Base-by-base conservation (phyloP, 306 rosid genomes). In the Prosopis cineraria region DNA sequence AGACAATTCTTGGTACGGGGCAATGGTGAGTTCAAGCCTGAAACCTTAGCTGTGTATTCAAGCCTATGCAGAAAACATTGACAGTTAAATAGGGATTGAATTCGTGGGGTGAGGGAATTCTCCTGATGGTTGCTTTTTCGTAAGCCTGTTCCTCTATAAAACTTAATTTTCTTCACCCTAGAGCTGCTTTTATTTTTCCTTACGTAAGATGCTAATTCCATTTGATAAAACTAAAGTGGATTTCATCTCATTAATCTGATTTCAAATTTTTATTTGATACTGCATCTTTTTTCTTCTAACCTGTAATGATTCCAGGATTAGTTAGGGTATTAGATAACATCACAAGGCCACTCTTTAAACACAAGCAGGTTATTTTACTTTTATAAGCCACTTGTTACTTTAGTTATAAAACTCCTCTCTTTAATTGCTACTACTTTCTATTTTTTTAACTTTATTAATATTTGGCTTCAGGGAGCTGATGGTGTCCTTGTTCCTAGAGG, bases 1-100 rank as follows among this genome's bases (percentile, higher is more conserved):
- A 13, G 97, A 94, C 81, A 82, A 87, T 63, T 92, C 97, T 45
- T 94, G 98, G 98, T 90, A 92, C 75, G 84, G 98, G 30, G 97
- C 96, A 81, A 89, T 95, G 99, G 99, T 93, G 77, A 90, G 97
- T 83, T 53, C 52, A 14, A 30, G 27, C 31, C 44, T 64, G 31
- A 69, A 41, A 48, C 58, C 30, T 36, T 10, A 11, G 60, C 63
- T 80, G 56, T 25, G 2, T 34, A 24, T 66, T 13, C 48, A 13
- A 25, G 58, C 14, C 27, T 16, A 34, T 76, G 80, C 45, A 43
- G 39, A 56, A 70, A 20, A 34, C 12, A 37, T 36, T 67, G 68
- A 27, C 39, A 19, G 22, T 53, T 43, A 44, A 41, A 43, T 44
- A 24, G 29, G 80, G 75, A 60, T 68, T 77, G 22, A 56, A 39